Conservation (phyloP, 768 basidiomycete species). For the Lactarius pseudohatsudake region DNA sequence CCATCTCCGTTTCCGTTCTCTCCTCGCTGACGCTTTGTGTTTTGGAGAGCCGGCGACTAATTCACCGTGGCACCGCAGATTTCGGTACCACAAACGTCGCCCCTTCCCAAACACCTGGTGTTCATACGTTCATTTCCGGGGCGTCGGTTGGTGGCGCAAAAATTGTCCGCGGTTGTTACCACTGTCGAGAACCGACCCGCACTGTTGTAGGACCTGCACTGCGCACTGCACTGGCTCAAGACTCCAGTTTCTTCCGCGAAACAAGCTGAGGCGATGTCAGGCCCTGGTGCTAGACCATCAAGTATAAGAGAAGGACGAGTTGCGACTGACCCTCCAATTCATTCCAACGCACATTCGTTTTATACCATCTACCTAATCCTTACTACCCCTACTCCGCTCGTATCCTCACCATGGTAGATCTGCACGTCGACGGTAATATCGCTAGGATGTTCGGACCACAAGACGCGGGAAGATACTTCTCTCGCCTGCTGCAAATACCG, state of each 20-base stretch:
- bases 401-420: not conserved
- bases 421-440: constrained; percentile 11
- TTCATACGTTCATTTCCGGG: not conserved
- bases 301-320: not conserved
- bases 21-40: not conserved
- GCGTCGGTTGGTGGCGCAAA: not conserved
- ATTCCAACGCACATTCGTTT: not conserved
- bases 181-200: not conserved
- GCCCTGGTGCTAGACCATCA: not conserved
- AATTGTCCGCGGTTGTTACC: not conserved
- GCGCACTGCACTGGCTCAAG: not conserved
- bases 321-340: not conserved
- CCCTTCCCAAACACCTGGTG: not conserved
- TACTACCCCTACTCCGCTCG: not conserved
- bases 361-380: not conserved
- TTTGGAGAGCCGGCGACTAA: not conserved
- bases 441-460: constrained; percentile 13
- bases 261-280: not conserved
- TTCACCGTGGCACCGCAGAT: not conserved
- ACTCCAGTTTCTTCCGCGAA: not conserved
- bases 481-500: constrained; percentile 5
- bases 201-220: constrained; percentile 3
- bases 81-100: not conserved
- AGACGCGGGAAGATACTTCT: not conserved
- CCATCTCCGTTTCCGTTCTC: not conserved